phyloP scores from a whole-genome alignment of 2,329 filamentous ascomycete species.

The Tolypocladium sp. region DNA sequence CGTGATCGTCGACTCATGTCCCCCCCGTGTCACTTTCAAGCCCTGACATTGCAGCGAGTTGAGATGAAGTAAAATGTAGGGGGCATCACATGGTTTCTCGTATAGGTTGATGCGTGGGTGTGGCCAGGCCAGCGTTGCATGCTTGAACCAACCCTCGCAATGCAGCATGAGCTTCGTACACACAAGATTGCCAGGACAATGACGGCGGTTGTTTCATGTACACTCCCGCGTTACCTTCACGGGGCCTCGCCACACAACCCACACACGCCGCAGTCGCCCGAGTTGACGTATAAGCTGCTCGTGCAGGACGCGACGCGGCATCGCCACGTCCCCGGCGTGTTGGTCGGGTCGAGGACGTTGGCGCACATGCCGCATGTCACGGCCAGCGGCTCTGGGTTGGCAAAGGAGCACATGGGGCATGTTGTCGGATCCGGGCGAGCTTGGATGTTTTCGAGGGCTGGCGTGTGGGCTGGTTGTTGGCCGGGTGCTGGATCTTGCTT shows the following conservation, averaged over 20 bases:
- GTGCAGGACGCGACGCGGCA: slow-evolving; percentile 50
- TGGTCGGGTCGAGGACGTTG: slow-evolving; percentile 52
- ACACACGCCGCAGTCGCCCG: slow-evolving; percentile 60
- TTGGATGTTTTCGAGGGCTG: background rate
- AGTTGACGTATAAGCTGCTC: slow-evolving; percentile 53
- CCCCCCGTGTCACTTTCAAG: background rate
- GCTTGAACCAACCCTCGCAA: background rate
- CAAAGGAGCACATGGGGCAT: slow-evolving; percentile 61
- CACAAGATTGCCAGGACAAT: background rate
- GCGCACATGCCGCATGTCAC: slow-evolving; percentile 60
- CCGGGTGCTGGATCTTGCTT: background rate
- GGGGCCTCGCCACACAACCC: slow-evolving; percentile 48
- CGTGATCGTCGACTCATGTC: too few relatives aligned
- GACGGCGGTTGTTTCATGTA: background rate
- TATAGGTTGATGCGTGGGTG: background rate
- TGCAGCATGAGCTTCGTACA: background rate
- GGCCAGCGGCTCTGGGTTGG: slow-evolving; percentile 39
- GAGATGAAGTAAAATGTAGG: background rate
- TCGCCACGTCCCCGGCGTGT: slow-evolving; percentile 51
- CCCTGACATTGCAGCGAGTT: background rate
- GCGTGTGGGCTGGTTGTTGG: background rate
- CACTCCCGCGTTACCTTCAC: background rate
- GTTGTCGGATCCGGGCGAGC: background rate
- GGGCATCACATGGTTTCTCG: background rate
- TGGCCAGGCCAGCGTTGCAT: background rate